Conservation (phyloP, 108 stramenopile genomes). For the Nitzschia sp. region DNA sequence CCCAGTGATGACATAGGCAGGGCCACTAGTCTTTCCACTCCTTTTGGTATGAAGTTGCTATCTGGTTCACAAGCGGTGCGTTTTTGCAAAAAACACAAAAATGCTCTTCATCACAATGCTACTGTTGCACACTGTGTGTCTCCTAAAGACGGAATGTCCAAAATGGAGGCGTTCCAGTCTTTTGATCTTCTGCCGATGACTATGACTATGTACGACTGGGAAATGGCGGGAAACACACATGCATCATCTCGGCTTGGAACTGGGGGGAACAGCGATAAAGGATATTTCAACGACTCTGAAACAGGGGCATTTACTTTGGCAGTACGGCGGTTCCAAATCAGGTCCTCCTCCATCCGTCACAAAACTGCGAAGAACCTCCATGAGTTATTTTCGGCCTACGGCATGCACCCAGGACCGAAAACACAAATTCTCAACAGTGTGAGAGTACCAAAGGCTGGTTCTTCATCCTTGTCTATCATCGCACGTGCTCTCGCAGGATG, state of each 20-base stretch:
- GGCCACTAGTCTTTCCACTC: neutral
- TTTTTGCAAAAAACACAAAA: neutral
- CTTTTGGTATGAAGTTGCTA: neutral
- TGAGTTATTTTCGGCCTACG: neutral
- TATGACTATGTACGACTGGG: constrained; percentile 9
- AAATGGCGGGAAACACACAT: neutral
- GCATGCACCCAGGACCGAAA: neutral
- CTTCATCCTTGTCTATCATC: constrained; percentile 6
- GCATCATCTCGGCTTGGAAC: neutral
- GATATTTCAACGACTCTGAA: neutral
- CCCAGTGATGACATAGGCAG: neutral
- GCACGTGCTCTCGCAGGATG: constrained; percentile 10
- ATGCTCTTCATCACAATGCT: neutral
- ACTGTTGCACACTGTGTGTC: neutral
- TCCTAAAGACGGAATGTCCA: neutral
- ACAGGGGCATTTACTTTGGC: constrained; percentile 1
- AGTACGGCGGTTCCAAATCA: constrained; percentile 2
- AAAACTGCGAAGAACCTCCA: neutral
- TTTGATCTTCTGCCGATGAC: neutral
- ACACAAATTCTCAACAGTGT: constrained; percentile 6
- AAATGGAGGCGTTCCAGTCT: neutral
- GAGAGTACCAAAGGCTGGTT: constrained; percentile 2
- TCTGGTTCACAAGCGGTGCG: constrained; percentile 5
- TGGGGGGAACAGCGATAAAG: neutral
- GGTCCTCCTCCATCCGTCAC: neutral